Percentiles rank a stretch among this genome's conserved stretches.
These are phyloP conservation scores for Xylaria sp. DNA, from an alignment of 2,329 filamentous ascomycete species.

Conservation along the genomic window DNA sequence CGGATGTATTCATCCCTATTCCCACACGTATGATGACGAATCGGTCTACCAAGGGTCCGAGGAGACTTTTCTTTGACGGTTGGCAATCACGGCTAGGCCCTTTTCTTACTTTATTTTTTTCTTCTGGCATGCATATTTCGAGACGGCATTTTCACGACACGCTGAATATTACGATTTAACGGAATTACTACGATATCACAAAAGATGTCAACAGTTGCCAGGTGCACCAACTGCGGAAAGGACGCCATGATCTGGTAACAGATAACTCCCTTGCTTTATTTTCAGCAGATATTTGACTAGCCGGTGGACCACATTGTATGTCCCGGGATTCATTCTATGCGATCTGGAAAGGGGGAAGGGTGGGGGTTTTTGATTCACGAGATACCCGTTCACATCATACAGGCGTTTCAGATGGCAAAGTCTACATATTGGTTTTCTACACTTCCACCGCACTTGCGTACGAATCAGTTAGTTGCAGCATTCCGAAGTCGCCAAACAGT, in stretches of 20 bases:
- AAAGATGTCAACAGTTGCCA: not conserved
- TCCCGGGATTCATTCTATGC: conserved; percentile 4
- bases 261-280: conserved; percentile 4
- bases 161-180: conserved; percentile 9
- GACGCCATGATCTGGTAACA: not conserved
- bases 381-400: conserved; percentile 14
- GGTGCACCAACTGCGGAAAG: not conserved
- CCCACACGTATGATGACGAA: not conserved
- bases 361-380: conserved; percentile 5
- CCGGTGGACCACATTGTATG: not conserved
- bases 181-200: conserved; percentile 4
- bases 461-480: not conserved
- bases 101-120: conserved; percentile 1
- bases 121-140: not conserved
- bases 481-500: not conserved
- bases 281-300: not conserved
- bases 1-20: not conserved
- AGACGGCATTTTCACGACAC: not conserved
- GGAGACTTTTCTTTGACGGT: not conserved
- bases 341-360: not conserved
- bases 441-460: not conserved
- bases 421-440: not conserved
- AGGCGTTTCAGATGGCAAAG: conserved; percentile 12
- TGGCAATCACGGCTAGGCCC: not conserved
- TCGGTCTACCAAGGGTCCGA: not conserved